Base-by-base conservation (phyloP, 495 filamentous ascomycete species). In the Talaromyces nanjingensis region DNA sequence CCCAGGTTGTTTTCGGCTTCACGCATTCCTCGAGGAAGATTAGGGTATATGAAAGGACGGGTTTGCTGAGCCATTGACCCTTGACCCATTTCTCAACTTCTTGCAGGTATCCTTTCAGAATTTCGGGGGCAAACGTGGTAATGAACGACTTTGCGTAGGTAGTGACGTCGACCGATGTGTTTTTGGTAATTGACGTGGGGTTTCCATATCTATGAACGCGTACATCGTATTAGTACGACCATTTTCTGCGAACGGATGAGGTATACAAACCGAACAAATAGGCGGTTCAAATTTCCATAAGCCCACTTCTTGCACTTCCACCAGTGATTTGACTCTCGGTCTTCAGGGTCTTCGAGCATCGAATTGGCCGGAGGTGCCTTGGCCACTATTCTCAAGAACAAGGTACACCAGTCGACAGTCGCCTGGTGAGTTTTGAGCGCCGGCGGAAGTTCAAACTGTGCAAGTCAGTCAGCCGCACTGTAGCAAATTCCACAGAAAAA, bases 231-330 rank as follows among this genome's bases (percentile, higher is more conserved):
- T 54, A 53, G 8, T 16, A 62, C 22, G 4, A 9, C 2, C 16
- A 53, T 52, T 7, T 14, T 54, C 31, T 49, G 49, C 33, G 58
- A 20, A 56, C 49, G 34, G 14, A 60, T 31, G 27, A 52, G 58
- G 39, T 52, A 9, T 57, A 65, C 84, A 53, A 80, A 93, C 90
- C 93, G 84, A 64, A 97, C 93, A 73, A 93, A 98, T 11, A 98
- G 84, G 66, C 94, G 84, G 75, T 98, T 98, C 62, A 98, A 79
- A 76, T 97, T 98, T 67, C 91, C 93, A 73, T 97, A 98, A 6
- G 93, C 89, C 96, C 94, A 98, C 76, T 98, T 98, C 89, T 98
- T 98, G 60, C 92, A 90, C 82, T 98, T 98, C 93, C 94, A 98
- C 93, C 94, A 98, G 72, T 97, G 91, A 72, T 96, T 92, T 62